phyloP scores from a whole-genome alignment of 2,329 filamentous ascomycete genomes.

The Diaporthe ampelina region DNA sequence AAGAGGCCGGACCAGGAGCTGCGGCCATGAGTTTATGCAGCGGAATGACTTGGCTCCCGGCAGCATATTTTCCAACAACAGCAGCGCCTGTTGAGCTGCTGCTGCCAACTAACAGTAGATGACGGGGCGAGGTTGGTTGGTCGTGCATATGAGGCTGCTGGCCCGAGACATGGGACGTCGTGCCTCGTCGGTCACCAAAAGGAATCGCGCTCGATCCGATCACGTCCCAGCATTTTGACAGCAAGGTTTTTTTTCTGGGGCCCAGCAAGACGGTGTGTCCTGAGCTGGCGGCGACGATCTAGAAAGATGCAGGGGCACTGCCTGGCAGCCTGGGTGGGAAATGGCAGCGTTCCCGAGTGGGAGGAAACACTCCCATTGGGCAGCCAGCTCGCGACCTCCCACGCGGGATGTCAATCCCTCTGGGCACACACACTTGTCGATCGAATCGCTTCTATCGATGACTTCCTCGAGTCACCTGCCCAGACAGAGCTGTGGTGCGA shows the following conservation, averaged over 20 bases:
- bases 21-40: conserved; percentile 28
- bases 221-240: not conserved
- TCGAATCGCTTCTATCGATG: not conserved
- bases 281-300: not conserved
- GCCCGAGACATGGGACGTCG: not conserved
- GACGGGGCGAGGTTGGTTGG: not conserved
- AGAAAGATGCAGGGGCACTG: not conserved
- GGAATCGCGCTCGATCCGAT: conserved; percentile 5
- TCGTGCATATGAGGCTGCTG: conserved; percentile 10
- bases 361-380: conserved; percentile 37
- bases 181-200: not conserved
- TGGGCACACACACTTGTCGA: not conserved
- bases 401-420: conserved; percentile 32
- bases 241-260: not conserved
- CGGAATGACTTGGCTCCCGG: conserved; percentile 23
- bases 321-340: not conserved
- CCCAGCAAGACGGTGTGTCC: not conserved
- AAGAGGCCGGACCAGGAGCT: conserved; percentile 15
- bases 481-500: conserved; percentile 34
- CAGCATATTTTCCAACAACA: not conserved
- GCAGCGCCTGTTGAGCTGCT: not conserved
- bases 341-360: not conserved
- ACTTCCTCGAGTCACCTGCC: conserved; percentile 32
- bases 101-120: too few species aligned
- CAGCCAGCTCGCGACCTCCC: conserved; percentile 16